These are phyloP conservation scores for Alternaria tenuissima DNA, from an alignment of 2,329 filamentous ascomycete genomes.

Conservation along the genomic window DNA sequence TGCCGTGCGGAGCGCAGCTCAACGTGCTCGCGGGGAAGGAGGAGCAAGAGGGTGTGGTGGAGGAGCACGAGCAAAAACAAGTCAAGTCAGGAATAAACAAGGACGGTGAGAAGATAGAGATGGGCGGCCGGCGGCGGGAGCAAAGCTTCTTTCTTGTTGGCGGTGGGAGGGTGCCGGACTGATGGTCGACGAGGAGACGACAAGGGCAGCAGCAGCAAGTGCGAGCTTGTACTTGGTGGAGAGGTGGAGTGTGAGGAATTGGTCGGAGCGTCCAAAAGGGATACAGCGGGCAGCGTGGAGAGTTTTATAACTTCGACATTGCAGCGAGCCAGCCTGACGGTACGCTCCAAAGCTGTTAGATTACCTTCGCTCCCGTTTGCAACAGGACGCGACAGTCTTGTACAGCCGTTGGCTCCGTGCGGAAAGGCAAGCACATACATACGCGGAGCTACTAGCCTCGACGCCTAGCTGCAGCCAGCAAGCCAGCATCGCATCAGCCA, in stretches of 20 bases:
- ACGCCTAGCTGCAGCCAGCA: slow-evolving; percentile 33
- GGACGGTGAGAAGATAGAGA: not conserved
- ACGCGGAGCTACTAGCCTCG: slow-evolving; percentile 40
- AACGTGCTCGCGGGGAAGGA: slow-evolving; percentile 7
- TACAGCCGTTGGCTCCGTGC: slow-evolving; percentile 52
- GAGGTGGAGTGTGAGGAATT: slow-evolving; percentile 28
- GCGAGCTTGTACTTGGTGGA: slow-evolving; percentile 14
- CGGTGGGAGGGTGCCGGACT: slow-evolving; percentile 8
- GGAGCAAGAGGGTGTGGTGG: not conserved
- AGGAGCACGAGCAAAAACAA: not conserved
- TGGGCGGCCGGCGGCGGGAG: not conserved
- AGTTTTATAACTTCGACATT: slow-evolving; percentile 52
- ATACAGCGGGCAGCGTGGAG: slow-evolving; percentile 42
- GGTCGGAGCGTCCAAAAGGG: slow-evolving; percentile 41
- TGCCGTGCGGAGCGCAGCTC: slow-evolving; percentile 22
- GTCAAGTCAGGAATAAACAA: not conserved
- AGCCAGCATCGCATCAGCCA: slow-evolving; percentile 26
- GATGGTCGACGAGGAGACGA: slow-evolving; percentile 19
- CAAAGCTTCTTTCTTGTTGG: slow-evolving; percentile 1
- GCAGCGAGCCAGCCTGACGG: slow-evolving; percentile 47
- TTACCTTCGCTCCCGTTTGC: slow-evolving; percentile 53
- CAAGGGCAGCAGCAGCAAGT: slow-evolving; percentile 20
- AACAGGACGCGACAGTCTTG: slow-evolving; percentile 52
- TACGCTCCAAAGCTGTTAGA: slow-evolving; percentile 50
- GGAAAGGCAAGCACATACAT: slow-evolving; percentile 49